These are phyloP conservation scores for Zalaria obscura DNA, from an alignment of 2,329 filamentous ascomycete species.

Conservation along the genomic window DNA sequence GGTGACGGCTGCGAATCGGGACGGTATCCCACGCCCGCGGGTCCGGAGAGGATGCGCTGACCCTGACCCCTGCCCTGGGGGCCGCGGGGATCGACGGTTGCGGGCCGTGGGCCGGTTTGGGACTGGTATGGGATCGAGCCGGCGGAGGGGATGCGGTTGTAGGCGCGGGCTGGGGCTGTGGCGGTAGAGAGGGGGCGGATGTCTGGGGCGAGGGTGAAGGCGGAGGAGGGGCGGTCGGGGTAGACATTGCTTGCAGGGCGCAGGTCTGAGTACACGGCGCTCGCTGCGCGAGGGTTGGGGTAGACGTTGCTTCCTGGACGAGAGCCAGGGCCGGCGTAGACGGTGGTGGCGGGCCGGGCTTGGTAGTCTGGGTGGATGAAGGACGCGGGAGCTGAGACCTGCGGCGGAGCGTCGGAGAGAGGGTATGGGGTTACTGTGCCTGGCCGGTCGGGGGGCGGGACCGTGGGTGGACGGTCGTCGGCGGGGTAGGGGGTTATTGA, in stretches of 20 bases:
- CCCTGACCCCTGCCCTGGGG: background rate
- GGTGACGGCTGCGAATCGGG: conserved; percentile 5
- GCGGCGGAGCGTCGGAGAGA: conserved; percentile 46
- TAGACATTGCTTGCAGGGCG: conserved; percentile 28
- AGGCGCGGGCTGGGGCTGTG: conserved; percentile 6
- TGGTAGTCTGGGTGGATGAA: background rate
- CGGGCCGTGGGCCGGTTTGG: no score
- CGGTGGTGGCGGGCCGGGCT: background rate
- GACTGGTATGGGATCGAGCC: no score
- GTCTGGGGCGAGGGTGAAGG: conserved; percentile 37
- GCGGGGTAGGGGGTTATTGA: conserved; percentile 15
- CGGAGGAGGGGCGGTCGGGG: conserved; percentile 38
- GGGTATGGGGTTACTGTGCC: conserved; percentile 55
- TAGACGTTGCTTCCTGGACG: background rate
- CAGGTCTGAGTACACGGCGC: conserved; percentile 17
- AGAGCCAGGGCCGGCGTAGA: background rate
- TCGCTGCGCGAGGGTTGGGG: conserved; percentile 9
- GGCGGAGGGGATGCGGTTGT: background rate
- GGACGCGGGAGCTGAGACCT: background rate
- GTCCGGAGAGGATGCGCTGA: conserved; percentile 18
- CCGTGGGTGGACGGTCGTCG: conserved; percentile 31
- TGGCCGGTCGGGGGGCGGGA: conserved; percentile 33
- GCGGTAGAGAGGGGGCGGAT: conserved; percentile 16
- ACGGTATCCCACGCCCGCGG: conserved; percentile 10
- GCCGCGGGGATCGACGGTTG: no score